Evolutionary conservation across 257 asterid genomes (phyloP), one percentile per base, ranked within the genome.

Genomic region (Solanum sejunctum): DNA sequence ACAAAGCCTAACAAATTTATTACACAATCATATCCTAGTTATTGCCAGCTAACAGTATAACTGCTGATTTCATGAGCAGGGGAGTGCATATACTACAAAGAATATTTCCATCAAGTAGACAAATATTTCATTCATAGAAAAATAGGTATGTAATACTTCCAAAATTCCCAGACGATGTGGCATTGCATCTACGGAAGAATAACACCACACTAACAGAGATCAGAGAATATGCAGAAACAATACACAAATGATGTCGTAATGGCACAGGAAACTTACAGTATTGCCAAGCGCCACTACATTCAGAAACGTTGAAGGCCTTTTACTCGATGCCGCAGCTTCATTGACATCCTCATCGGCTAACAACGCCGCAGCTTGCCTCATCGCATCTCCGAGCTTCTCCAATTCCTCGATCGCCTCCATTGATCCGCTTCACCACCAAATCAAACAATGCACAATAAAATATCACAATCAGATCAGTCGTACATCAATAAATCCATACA

Each of bases 361-460:
- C 81, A 85, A 28, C 8, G 87, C 84, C 10, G 84, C 77, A 15
- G 84, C 87, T 85, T 63, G 84, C 80, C 87, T 82, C 87, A 85
- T 85, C 60, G 83, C 54, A 15, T 85, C 80, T 10, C 84, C 83
- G 60, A 85, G 87, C 79, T 85, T 67, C 70, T 79, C 79, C 84
- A 85, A 80, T 60, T 85, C 87, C 57, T 85, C 87, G 71, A 85
- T 85, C 55, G 81, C 84, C 57, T 85, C 87, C 87, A 85, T 85
- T 17, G 84, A 49, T 78, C 75, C 79, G 23, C 28, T 17, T 83
- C 85, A 63, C 78, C 80, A 43, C 26, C 80, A 83, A 71, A 45
- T 83, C 80, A 23, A 49, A 82, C 77, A 67, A 45, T 82, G 7
- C 32, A 58, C 66, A 58, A 58, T n/a, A 58, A 4, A 58, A 58